Evolutionary conservation across 2,329 filamentous ascomycete species (phyloP).

Genomic region (Claviceps arundinis): DNA sequence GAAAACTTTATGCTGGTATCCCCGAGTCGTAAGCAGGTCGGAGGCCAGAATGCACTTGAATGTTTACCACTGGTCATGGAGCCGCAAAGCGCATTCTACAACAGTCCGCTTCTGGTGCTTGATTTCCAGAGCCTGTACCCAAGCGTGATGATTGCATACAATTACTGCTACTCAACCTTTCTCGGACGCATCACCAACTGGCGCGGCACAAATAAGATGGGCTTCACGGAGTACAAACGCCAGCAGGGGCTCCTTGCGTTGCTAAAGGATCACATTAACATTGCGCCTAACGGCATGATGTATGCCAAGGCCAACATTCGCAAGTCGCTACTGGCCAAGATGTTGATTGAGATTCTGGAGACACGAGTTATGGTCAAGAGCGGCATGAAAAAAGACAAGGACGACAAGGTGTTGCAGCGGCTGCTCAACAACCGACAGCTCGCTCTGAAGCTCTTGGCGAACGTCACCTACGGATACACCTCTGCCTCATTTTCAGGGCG

Average conservation of each 20-base stretch:
- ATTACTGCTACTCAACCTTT: slow-evolving; percentile 97
- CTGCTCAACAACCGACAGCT: slow-evolving; percentile 88
- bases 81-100: slow-evolving; percentile 89
- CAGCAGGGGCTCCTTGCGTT: slow-evolving; percentile 62
- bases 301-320: slow-evolving; percentile 76
- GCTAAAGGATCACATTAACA: slow-evolving; percentile 74
- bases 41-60: slow-evolving; percentile 84
- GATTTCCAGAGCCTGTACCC: slow-evolving; percentile 96
- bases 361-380: slow-evolving; percentile 96
- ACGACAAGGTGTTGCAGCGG: slow-evolving; percentile 73
- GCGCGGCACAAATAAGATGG: slow-evolving; percentile 91
- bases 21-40: slow-evolving; percentile 82
- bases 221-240: slow-evolving; percentile 76
- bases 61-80: slow-evolving; percentile 96
- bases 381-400: slow-evolving; percentile 87
- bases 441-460: slow-evolving; percentile 91
- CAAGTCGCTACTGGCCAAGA: slow-evolving; percentile 85
- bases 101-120: slow-evolving; percentile 73
- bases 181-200: slow-evolving; percentile 74
- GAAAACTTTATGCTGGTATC: slow-evolving; percentile 88
- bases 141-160: slow-evolving; percentile 98
- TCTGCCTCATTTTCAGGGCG: slow-evolving; percentile 92
- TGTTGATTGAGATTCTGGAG: slow-evolving; percentile 91
- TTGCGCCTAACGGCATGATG: slow-evolving; percentile 94
- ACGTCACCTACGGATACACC: slow-evolving; percentile 96